Conservation (phyloP, 345 rosid genomes). For the Microcos paniculata region DNA sequence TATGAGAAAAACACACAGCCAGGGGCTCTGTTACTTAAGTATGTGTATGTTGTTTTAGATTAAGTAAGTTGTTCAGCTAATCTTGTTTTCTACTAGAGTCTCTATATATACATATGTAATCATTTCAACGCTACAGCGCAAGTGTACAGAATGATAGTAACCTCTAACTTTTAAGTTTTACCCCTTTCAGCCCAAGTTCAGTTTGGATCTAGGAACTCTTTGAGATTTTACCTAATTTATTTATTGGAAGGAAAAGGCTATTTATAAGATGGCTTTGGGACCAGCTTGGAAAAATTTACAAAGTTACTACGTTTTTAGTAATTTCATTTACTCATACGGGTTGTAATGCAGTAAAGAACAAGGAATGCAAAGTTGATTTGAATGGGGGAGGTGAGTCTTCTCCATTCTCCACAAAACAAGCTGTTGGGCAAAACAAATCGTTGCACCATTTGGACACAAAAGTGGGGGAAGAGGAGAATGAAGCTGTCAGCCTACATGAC, state of each 20-base stretch:
- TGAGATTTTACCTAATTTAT: not conserved
- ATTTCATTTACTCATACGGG: slow-evolving; percentile 7
- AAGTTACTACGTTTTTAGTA: slow-evolving; percentile 1
- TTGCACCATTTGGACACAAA: slow-evolving; percentile 11
- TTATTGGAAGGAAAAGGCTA: not conserved
- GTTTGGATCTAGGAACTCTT: not conserved
- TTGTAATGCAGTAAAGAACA: slow-evolving; percentile 28
- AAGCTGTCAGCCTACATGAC: slow-evolving; percentile 20
- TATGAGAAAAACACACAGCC: too few species aligned
- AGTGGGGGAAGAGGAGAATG: slow-evolving; percentile 12
- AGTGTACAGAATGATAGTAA: too few species aligned
- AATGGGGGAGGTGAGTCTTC: slow-evolving; percentile 14
- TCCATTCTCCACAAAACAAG: slow-evolving; percentile 1
- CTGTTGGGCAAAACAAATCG: not conserved
- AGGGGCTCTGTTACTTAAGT: too few species aligned
- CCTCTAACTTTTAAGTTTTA: too few species aligned
- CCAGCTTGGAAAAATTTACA: not conserved
- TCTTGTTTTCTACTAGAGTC: too few species aligned
- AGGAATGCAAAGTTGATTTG: slow-evolving; percentile 18
- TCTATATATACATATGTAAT: too few species aligned
- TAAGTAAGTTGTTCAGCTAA: too few species aligned
- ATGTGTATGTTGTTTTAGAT: too few species aligned
- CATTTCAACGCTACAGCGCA: too few species aligned
- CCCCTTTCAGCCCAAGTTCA: not conserved
- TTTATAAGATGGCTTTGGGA: not conserved